Percentiles rank a stretch among this genome's conserved stretches.
These are phyloP conservation scores for Backusella luteola DNA, from an alignment of 192 early-diverging fungal species.

Conservation along the genomic window DNA sequence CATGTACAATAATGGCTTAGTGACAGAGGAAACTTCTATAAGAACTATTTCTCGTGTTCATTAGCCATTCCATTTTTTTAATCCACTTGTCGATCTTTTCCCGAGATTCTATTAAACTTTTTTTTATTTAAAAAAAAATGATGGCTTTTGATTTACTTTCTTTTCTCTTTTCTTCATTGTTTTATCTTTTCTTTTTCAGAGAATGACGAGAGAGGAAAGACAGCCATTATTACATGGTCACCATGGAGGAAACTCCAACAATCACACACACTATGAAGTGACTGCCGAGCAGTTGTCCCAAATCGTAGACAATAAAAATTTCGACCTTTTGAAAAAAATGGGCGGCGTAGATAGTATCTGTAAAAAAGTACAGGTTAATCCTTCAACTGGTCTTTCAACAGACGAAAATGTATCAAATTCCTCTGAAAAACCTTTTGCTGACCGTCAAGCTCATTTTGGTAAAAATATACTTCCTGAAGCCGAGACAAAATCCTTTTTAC, in stretches of 20 bases:
- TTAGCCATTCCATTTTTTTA: neutral
- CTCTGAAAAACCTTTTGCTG: constrained; percentile 37
- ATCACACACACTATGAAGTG: neutral
- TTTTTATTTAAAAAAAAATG: neutral
- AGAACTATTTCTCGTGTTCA: neutral
- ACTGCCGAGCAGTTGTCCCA: constrained; percentile 35
- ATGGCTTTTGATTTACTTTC: neutral
- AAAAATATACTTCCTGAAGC: constrained; percentile 54
- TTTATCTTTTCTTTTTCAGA: neutral
- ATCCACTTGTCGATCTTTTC: neutral
- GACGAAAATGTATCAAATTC: constrained; percentile 38
- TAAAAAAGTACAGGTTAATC: constrained; percentile 60
- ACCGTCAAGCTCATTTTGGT: constrained; percentile 41
- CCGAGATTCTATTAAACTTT: neutral
- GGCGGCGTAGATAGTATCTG: constrained; percentile 61
- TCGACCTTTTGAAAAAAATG: constrained; percentile 49
- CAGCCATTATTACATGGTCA: neutral
- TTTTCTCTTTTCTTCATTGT: neutral
- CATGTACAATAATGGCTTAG: neutral
- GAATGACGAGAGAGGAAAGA: neutral
- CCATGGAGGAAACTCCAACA: neutral
- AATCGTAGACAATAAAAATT: constrained; percentile 68
- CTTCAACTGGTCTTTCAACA: constrained; percentile 51
- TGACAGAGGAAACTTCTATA: neutral
- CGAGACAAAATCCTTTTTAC: constrained; percentile 49